A percentile compares a stretch with the other conserved stretches of the same genome.
phyloP scores from a whole-genome alignment of 768 basidiomycete genomes.

The Rhodotorula paludigena region DNA sequence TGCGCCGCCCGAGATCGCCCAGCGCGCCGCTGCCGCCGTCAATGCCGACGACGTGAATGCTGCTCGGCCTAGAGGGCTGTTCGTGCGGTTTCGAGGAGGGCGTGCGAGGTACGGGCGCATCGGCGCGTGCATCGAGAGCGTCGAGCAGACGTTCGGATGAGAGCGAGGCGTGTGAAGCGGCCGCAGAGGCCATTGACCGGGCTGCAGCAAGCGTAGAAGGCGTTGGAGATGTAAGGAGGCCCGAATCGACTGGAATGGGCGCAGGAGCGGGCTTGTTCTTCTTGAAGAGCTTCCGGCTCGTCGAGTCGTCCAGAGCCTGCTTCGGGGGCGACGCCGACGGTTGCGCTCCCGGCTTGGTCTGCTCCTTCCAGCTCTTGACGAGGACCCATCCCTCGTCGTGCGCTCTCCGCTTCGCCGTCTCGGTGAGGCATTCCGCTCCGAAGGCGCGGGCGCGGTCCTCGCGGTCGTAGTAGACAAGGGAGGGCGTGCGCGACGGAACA shows the following conservation, averaged over 20 bases:
- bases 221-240: not conserved
- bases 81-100: not conserved
- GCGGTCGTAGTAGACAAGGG: conserved; percentile 15
- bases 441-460: not conserved
- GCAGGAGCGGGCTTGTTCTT: not conserved
- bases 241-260: too few species aligned
- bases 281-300: conserved; percentile 1
- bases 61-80: too few species aligned
- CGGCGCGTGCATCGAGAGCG: not conserved
- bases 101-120: too few species aligned
- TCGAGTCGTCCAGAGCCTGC: rapidly evolving
- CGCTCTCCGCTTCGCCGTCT: not conserved
- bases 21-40: conserved; percentile 4
- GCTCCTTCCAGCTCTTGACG: conserved; percentile 24
- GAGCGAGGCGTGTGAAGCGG: not conserved
- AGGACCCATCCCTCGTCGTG: conserved; percentile 11
- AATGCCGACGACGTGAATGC: not conserved
- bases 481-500: conserved; percentile 13
- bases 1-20: not conserved
- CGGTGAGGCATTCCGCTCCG: conserved; percentile 4
- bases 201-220: not conserved
- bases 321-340: not conserved
- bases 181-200: not conserved
- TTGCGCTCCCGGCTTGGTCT: not conserved
- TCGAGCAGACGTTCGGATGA: conserved; percentile 19